These are phyloP conservation scores for Chaetoceros muelleri DNA, from an alignment of 108 stramenopile species.

Conservation along the genomic window DNA sequence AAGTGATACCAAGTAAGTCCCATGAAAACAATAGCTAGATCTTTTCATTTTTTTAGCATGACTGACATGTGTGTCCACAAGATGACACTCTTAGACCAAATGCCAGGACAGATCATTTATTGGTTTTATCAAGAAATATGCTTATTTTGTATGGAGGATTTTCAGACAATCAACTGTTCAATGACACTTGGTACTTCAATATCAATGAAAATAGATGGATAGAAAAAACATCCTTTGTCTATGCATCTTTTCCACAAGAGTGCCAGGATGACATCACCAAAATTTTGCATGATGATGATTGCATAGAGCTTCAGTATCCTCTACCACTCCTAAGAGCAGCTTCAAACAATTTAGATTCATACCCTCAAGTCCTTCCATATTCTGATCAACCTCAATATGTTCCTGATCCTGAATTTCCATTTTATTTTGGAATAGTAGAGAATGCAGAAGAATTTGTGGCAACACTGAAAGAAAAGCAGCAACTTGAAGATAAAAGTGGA, in stretches of 20 bases:
- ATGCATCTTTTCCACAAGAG: conserved; percentile 44
- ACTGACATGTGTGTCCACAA: neutral
- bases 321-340: conserved; percentile 3
- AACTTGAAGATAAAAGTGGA: conserved; percentile 14
- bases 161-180: conserved; percentile 53
- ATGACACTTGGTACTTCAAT: conserved; percentile 81
- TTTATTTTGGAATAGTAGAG: conserved; percentile 45
- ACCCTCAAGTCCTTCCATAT: conserved; percentile 27
- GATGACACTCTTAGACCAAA: conserved; percentile 17
- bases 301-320: conserved; percentile 44
- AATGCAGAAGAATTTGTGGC: conserved; percentile 32
- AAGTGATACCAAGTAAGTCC: conserved; percentile 8
- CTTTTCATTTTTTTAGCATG: neutral
- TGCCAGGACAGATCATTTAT: conserved; percentile 19
- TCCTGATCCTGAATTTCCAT: conserved; percentile 19
- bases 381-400: conserved; percentile 23
- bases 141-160: conserved; percentile 68
- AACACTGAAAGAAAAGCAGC: conserved; percentile 16
- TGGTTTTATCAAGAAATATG: conserved; percentile 17
- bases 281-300: conserved; percentile 31
- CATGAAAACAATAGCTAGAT: neutral
- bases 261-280: conserved; percentile 55
- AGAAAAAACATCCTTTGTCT: conserved; percentile 52
- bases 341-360: conserved; percentile 2
- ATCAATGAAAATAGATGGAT: conserved; percentile 52